These are phyloP conservation scores for Fragaria vesca DNA, from an alignment of 306 rosid species.

Conservation along the genomic window DNA sequence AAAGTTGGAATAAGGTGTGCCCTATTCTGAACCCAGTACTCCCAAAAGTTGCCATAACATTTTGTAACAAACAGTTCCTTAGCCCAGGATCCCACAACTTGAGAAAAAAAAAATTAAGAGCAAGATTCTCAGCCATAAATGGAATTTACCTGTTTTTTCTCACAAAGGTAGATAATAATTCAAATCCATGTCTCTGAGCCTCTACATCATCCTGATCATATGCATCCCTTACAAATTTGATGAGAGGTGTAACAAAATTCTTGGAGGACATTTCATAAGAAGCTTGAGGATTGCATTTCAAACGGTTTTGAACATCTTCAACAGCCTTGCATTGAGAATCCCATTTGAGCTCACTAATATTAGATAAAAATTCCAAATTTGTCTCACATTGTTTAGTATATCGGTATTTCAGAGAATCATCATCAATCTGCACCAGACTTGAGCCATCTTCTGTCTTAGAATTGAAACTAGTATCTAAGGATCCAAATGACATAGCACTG, in stretches of 20 bases:
- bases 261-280: constrained; percentile 39
- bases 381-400: constrained; percentile 33
- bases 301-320: constrained; percentile 52
- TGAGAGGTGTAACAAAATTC: constrained; percentile 52
- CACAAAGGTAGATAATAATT: constrained; percentile 53
- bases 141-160: constrained; percentile 59
- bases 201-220: constrained; percentile 43
- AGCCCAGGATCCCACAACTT: neutral
- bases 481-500: constrained; percentile 66
- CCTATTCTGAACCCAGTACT: neutral
- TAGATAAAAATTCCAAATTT: constrained; percentile 49
- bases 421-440: constrained; percentile 31
- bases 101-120: neutral
- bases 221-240: constrained; percentile 65
- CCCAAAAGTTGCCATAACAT: neutral
- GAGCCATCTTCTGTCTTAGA: constrained; percentile 42
- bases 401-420: constrained; percentile 33
- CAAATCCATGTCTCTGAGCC: constrained; percentile 63
- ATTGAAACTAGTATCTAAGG: constrained; percentile 52
- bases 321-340: constrained; percentile 63
- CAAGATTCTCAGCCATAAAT: neutral
- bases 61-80: neutral
- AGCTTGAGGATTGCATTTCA: constrained; percentile 42
- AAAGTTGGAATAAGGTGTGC: too few species aligned
- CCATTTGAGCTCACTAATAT: constrained; percentile 66